Base-by-base conservation (phyloP, 352 stramenopile genomes). In the Achlya hypogyna region DNA sequence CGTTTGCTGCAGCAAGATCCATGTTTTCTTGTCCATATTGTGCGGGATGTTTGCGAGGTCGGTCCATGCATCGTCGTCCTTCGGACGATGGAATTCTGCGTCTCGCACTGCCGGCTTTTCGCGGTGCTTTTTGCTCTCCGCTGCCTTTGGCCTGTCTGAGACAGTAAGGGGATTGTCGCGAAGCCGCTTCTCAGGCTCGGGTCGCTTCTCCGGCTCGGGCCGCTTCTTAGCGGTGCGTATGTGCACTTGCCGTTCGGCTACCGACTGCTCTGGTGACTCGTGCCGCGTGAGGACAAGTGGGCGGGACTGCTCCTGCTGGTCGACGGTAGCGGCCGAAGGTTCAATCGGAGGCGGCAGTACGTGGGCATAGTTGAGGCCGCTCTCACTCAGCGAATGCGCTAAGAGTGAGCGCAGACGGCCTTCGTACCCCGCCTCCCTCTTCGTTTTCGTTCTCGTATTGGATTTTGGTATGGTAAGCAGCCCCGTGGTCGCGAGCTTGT, bases 301-400 rank as follows among this genome's bases (percentile, higher is more conserved):
- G 10, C 59, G 59, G 31, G 38, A 18, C 9, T 29, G 18, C 32
- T 47, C 16, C 9, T 2, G 5, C 18, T 10, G 16, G 51, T 34
- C 18, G n/a, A 29, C 8, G 1, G 47, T 40, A 0, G 29, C 18
- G 5, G 34, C 40, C 40, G 20, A 20, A 20, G 22, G 22, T 28
- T 53, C 27, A 32, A 10, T 32, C 9, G 22, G 47, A 18, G 12
- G 10, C 1, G 59, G 59, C 28, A 58, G 71, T 1, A 89, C 80
- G 34, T 89, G 78, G 8, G 82, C 78, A 40, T 82, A 86, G 59
- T 86, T 51, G 4, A 91, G 62, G 23, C 78, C 80, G 38, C 75
- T 84, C 31, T 91, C 76, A 5, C 73, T 72, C 1, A 89, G 69
- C n/a, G 82, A 91, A 27, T 87, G 80, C 6, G 77, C 54, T 12